Base-by-base conservation (phyloP, 805 yeast genomes). In the Wilhelminamyces savonicus region DNA sequence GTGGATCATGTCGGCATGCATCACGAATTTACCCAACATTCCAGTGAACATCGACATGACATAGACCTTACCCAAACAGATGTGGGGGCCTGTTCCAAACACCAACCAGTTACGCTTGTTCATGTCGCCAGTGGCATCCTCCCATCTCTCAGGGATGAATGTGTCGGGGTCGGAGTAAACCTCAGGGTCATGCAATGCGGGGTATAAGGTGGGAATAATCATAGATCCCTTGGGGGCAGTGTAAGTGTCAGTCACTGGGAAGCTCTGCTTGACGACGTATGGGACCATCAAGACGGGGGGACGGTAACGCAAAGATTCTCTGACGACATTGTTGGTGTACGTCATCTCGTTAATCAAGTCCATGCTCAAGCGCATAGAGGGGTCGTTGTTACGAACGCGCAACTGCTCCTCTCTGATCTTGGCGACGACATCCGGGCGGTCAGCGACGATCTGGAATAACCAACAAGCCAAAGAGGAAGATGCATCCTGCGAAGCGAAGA, bases 241-340 rank as follows among this genome's bases (percentile, higher is more conserved):
- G 63, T 92, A 92, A 34, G 69, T 73, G 11, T 81, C 80, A 23
- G 85, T 73, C 30, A 92, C 77, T 24, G 94, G 94, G 71, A 83
- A 92, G 10, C 73, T 63, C 56, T 86, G 71, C 70, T 92, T 92
- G 31, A 74, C 96, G 36, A 85, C 86, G 55, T 92, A 92, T 30
- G 98, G 98, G 37, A 92, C 97, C 98, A 92, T 92, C 34, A 88
- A 52, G 39, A 92, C 98, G 3, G 98, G 98, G 16, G 98, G 98
- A 62, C 97, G 80, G 67, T 82, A 83, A 56, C 98, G 80, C 46
- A 92, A 74, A 32, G 92, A 66, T 67, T 92, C 98, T 62, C 78
- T 84, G 38, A 92, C 95, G 40, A 85, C 96, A 81, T 77, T 77
- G 48, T 73, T 71, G 13, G 98, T 90, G 66, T 86, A 92, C 16